phyloP scores from a whole-genome alignment of 2,329 filamentous ascomycete genomes.

The Biscogniauxia mediterranea region DNA sequence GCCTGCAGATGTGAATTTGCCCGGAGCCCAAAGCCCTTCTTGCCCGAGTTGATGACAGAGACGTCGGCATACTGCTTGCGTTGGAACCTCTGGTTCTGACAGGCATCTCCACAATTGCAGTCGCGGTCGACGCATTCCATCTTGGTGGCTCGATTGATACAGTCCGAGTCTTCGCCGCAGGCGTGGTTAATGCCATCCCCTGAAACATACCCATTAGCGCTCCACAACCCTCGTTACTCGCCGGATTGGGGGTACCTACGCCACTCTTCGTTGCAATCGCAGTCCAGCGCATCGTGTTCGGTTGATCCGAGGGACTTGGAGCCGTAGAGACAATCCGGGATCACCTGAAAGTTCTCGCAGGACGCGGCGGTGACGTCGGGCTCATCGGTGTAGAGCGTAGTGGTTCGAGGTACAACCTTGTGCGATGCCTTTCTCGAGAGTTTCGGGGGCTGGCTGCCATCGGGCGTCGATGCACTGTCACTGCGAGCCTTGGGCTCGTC shows the following conservation, averaged over 20 bases:
- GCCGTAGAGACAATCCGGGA: conserved; percentile 84
- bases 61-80: conserved; percentile 86
- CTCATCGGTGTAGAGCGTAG: conserved; percentile 69
- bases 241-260: conserved; percentile 59
- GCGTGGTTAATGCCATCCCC: conserved; percentile 70
- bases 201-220: conserved; percentile 33
- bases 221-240: conserved; percentile 14
- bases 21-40: conserved; percentile 93
- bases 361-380: conserved; percentile 79
- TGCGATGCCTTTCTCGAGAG: conserved; percentile 71
- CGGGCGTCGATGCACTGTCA: conserved; percentile 48
- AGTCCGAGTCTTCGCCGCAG: conserved; percentile 94
- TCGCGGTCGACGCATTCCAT: conserved; percentile 87
- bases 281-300: conserved; percentile 87
- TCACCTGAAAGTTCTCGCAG: conserved; percentile 72
- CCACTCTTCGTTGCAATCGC: conserved; percentile 93
- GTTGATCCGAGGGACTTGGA: conserved; percentile 89
- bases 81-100: conserved; percentile 94
- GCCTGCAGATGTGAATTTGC: conserved; percentile 73
- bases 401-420: conserved; percentile 62
- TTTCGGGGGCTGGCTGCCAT: conserved; percentile 61
- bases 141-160: conserved; percentile 96
- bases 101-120: conserved; percentile 82
- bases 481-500: conserved; percentile 46
- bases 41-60: conserved; percentile 94